phyloP scores from a whole-genome alignment of 805 yeast genomes.

The Starmerella lactis-condensi region DNA sequence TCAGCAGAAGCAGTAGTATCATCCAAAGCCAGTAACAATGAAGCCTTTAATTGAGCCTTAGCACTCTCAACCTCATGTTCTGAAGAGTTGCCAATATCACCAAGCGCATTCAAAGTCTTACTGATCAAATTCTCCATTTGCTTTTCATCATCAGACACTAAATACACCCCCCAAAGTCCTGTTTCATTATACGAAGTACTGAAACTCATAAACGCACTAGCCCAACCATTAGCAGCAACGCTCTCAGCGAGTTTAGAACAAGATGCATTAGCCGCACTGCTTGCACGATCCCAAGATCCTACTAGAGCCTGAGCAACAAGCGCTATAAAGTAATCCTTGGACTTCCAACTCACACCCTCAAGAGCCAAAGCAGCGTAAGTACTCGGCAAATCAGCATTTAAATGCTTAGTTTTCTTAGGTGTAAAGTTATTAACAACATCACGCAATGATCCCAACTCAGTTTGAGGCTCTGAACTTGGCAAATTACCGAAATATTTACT shows the following conservation, averaged over 20 bases:
- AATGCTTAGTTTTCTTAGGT: slow-evolving; percentile 72
- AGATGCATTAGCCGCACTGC: slow-evolving; percentile 64
- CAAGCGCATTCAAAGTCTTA: slow-evolving; percentile 57
- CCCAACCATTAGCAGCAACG: slow-evolving; percentile 45
- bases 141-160: slow-evolving; percentile 60
- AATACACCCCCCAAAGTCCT: slow-evolving; percentile 92
- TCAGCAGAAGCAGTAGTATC: slow-evolving; percentile 94
- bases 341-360: slow-evolving; percentile 97
- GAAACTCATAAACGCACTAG: slow-evolving; percentile 91
- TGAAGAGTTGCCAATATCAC: slow-evolving; percentile 59
- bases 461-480: slow-evolving; percentile 31
- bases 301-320: slow-evolving; percentile 90
- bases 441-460: slow-evolving; percentile 49
- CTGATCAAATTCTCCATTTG: slow-evolving; percentile 50
- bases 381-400: slow-evolving; percentile 65
- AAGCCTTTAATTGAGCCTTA: slow-evolving; percentile 85
- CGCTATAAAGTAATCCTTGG: slow-evolving; percentile 87
- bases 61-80: slow-evolving; percentile 84
- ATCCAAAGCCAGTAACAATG: slow-evolving; percentile 71
- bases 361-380: slow-evolving; percentile 86
- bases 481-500: slow-evolving; percentile 42
- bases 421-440: slow-evolving; percentile 56
- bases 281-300: slow-evolving; percentile 92
- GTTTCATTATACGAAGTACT: slow-evolving; percentile 94
- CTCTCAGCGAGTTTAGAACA: slow-evolving; percentile 67